Conservation (phyloP, 2,329 filamentous ascomycete species). For the Fusarium sp. region DNA sequence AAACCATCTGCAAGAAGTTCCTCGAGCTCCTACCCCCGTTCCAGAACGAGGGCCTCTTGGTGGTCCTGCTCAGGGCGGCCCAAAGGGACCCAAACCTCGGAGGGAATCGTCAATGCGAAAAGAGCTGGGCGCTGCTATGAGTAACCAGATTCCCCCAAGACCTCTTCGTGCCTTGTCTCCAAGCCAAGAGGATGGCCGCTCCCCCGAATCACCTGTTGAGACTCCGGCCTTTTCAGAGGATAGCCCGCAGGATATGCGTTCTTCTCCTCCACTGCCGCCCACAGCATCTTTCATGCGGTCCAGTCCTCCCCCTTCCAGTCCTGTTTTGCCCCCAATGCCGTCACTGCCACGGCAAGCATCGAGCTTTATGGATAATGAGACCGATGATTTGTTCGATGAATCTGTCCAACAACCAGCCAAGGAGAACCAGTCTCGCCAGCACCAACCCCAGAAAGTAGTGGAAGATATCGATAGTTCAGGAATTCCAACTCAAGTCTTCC, state of each 20-base stretch:
- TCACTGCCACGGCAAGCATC: conserved; percentile 76
- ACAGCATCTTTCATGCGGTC: conserved; percentile 66
- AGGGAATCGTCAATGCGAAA: conserved; percentile 70
- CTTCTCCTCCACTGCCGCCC: conserved; percentile 85
- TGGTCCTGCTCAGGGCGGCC: conserved; percentile 47
- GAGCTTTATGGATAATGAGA: conserved; percentile 84
- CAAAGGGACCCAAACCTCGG: conserved; percentile 57
- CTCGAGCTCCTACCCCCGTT: conserved; percentile 81
- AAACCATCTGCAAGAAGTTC: conserved; percentile 75
- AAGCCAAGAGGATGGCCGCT: conserved; percentile 63
- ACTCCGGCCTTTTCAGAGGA: conserved; percentile 68
- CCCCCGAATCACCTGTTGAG: conserved; percentile 65
- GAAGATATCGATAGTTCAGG: conserved; percentile 52
- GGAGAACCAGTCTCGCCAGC: conserved; percentile 46
- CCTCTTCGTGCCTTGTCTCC: conserved; percentile 56
- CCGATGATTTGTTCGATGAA: conserved; percentile 77
- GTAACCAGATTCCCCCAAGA: conserved; percentile 57
- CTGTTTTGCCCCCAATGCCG: conserved; percentile 74
- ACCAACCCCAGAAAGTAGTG: conserved; percentile 35
- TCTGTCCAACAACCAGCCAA: conserved; percentile 60
- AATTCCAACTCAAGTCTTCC: conserved; percentile 59
- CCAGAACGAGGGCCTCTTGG: conserved; percentile 60
- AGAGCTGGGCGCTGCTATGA: conserved; percentile 61
- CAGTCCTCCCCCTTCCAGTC: conserved; percentile 82
- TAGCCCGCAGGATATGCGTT: conserved; percentile 86